phyloP scores from a whole-genome alignment of 371 early-diverging fungal species.

The Rhizomucor pusillus region DNA sequence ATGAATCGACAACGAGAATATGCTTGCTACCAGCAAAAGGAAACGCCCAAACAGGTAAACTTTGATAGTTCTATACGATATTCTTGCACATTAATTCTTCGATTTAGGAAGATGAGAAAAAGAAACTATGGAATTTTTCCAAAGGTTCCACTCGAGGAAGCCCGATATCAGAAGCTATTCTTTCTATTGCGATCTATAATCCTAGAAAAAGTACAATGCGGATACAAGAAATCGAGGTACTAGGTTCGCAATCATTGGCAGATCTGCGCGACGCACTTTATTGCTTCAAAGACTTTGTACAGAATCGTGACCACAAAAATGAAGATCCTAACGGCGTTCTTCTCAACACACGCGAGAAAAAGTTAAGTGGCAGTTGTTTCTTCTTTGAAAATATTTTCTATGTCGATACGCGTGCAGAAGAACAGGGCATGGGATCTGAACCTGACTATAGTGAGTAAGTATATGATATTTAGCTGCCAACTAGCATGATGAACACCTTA shows the following conservation, averaged over 20 bases:
- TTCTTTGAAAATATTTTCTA: constrained; percentile 50
- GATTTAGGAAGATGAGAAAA: background rate
- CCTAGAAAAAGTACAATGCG: constrained; percentile 19
- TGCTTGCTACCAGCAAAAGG: constrained; percentile 1
- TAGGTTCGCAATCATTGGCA: constrained; percentile 41
- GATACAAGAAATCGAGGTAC: constrained; percentile 44
- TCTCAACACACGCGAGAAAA: constrained; percentile 20
- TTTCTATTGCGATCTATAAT: constrained; percentile 32
- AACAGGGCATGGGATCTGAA: constrained; percentile 8
- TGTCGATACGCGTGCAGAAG: constrained; percentile 34
- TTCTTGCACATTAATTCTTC: too few relatives aligned
- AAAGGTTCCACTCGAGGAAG: background rate
- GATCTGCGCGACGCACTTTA: constrained; percentile 47
- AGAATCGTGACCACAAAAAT: constrained; percentile 8
- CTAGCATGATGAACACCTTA: background rate
- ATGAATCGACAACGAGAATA: constrained; percentile 18
- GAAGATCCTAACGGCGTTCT: constrained; percentile 5
- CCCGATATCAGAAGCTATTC: constrained; percentile 10
- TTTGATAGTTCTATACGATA: background rate
- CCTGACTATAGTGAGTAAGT: constrained; percentile 31
- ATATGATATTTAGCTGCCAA: background rate
- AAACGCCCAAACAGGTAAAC: background rate
- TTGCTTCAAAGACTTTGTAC: constrained; percentile 32
- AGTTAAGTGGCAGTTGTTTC: constrained; percentile 31
- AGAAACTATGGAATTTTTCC: background rate